Evolutionary conservation across 2,329 filamentous ascomycete species (phyloP).

Genomic region (Aspergillus hortae): DNA sequence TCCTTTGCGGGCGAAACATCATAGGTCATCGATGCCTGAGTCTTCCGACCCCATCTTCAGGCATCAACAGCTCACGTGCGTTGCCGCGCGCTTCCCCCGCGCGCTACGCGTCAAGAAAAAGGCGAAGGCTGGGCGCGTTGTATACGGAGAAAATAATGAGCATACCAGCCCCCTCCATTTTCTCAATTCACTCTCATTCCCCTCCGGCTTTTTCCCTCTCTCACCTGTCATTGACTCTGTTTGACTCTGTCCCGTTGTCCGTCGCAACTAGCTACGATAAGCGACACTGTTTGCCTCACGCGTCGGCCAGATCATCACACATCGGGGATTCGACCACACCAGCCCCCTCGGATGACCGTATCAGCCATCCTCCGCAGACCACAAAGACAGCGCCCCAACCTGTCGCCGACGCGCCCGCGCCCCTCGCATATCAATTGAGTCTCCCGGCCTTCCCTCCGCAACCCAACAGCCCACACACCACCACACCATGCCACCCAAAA

Average conservation of each 20-base stretch:
- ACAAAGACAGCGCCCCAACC: not conserved
- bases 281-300: too few relatives aligned
- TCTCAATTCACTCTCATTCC: not conserved
- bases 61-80: conserved; percentile 6
- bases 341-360: too few relatives aligned
- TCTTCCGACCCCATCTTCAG: not conserved
- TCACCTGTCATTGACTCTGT: not conserved
- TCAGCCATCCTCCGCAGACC: not conserved
- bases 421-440: not conserved
- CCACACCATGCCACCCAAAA: conserved; percentile 28
- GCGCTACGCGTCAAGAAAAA: conserved; percentile 21
- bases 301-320: too few relatives aligned
- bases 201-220: not conserved
- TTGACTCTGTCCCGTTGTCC: not conserved
- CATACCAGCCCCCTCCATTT: conserved; percentile 9
- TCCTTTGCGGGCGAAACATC: conserved; percentile 9
- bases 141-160: not conserved
- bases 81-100: conserved; percentile 13
- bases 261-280: not conserved
- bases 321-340: too few relatives aligned
- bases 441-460: not conserved
- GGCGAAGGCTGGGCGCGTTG: not conserved
- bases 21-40: not conserved
- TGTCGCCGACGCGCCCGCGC: not conserved
- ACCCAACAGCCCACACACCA: not conserved